phyloP scores from a whole-genome alignment of 2,329 filamentous ascomycete genomes.

The Fusarium euwallaceae region DNA sequence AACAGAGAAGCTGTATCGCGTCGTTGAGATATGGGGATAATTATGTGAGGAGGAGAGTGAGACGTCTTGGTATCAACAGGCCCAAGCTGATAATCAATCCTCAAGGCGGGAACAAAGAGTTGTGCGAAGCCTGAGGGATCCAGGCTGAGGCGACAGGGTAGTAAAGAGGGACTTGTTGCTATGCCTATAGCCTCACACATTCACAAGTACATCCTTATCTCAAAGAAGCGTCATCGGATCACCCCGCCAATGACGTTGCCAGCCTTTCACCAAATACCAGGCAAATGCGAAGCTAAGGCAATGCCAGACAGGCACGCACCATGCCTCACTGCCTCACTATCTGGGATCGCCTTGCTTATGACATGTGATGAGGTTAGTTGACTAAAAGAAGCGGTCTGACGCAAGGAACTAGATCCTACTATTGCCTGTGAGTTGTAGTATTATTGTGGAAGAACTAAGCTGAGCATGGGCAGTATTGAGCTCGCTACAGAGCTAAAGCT shows the following conservation, averaged over 20 bases:
- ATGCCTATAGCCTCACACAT: accelerated
- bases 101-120: conserved; percentile 33
- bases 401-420: not conserved
- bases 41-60: conserved; percentile 33
- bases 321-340: conserved; percentile 26
- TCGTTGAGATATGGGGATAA: conserved; percentile 16
- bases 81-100: conserved; percentile 32
- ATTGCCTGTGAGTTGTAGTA: not conserved
- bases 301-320: conserved; percentile 26
- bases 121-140: conserved; percentile 29
- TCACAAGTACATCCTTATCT: conserved; percentile 23
- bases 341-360: conserved; percentile 11
- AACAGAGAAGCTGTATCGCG: conserved; percentile 23
- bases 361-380: not conserved
- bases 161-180: conserved; percentile 3
- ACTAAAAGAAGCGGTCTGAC: conserved; percentile 15
- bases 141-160: conserved; percentile 31
- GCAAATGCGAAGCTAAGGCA: conserved; percentile 12
- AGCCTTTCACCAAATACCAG: conserved; percentile 20
- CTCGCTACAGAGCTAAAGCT: not conserved
- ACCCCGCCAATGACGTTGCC: conserved; percentile 50
- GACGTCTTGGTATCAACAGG: conserved; percentile 36
- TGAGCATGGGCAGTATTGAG: not conserved
- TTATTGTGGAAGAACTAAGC: not conserved
- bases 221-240: conserved; percentile 39